Evolutionary conservation across 2,329 filamentous ascomycete genomes (phyloP).

Genomic region (Phaeosphaeriaceae sp.): DNA sequence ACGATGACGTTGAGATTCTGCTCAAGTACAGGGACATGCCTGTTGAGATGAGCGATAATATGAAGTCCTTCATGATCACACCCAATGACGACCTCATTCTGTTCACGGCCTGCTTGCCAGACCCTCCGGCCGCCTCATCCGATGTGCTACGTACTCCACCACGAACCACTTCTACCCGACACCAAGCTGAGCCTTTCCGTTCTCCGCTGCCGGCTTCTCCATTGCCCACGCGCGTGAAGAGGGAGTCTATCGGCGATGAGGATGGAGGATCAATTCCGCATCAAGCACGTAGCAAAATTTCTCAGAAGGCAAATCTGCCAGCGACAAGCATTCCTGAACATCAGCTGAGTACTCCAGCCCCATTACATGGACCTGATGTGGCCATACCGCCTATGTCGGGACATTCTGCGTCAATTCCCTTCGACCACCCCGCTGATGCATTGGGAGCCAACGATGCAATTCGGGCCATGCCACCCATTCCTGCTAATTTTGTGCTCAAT

Average conservation of each 20-base stretch:
- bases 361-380: not conserved
- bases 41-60: slow-evolving; percentile 2
- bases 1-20: slow-evolving; percentile 15
- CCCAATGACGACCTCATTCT: slow-evolving; percentile 10
- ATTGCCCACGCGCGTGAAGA: not conserved
- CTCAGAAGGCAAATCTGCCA: not conserved
- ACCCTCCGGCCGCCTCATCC: not conserved
- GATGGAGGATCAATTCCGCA: not conserved
- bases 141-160: not conserved
- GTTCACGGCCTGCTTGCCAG: slow-evolving; percentile 5
- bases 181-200: not conserved
- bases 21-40: slow-evolving; percentile 24
- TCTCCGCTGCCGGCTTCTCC: not conserved
- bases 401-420: not conserved
- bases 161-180: not conserved
- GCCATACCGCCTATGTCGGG: not conserved
- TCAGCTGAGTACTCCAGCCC: not conserved
- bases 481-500: too few species aligned
- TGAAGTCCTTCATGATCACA: slow-evolving; percentile 11
- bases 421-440: not conserved
- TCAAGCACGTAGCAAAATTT: not conserved
- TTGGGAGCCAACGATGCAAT: not conserved
- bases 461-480: not conserved
- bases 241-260: not conserved
- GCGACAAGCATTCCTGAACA: not conserved